phyloP scores from a whole-genome alignment of 2,329 filamentous ascomycete species.

The Camillea tinctor region DNA sequence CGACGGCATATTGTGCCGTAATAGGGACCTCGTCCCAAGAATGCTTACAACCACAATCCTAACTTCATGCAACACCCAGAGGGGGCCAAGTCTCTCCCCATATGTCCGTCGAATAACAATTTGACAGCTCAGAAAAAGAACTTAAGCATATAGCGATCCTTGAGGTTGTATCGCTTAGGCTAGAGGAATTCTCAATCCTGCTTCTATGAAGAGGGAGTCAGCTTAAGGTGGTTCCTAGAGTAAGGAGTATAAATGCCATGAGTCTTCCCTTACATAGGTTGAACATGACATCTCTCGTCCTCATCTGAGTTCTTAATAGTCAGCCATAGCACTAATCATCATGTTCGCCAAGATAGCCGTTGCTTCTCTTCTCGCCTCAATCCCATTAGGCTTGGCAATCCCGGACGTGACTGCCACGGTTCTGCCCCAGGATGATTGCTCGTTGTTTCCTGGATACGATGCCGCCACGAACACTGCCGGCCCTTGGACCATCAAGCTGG shows the following conservation, averaged over 20 bases:
- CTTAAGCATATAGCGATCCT: not conserved
- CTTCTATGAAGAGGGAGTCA: no score
- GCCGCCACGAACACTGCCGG: conserved; percentile 17
- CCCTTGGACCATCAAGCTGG: conserved; percentile 17
- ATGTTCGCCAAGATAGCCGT: conserved; percentile 20
- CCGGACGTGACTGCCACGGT: conserved; percentile 17
- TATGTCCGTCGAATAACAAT: not conserved
- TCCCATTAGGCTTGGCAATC: conserved; percentile 13
- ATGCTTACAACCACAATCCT: not conserved
- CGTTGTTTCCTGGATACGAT: conserved; percentile 18
- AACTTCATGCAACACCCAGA: not conserved
- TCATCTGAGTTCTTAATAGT: not conserved
- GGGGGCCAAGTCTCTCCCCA: not conserved
- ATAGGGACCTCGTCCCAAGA: not conserved
- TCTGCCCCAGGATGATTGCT: conserved; percentile 14
- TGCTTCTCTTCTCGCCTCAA: conserved; percentile 14
- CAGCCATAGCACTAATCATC: conserved; percentile 1
- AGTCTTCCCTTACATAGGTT: not conserved
- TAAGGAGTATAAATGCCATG: conserved; percentile 5
- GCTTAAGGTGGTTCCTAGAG: not conserved
- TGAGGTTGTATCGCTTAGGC: not conserved
- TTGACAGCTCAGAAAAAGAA: not conserved
- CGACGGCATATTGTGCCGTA: not conserved
- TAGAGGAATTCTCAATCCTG: not conserved
- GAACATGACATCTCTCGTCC: not conserved